Percentiles rank a stretch among this genome's conserved stretches.
These are phyloP conservation scores for Amesomyces nigricolor DNA, from an alignment of 2,329 filamentous ascomycete genomes.

Conservation along the genomic window DNA sequence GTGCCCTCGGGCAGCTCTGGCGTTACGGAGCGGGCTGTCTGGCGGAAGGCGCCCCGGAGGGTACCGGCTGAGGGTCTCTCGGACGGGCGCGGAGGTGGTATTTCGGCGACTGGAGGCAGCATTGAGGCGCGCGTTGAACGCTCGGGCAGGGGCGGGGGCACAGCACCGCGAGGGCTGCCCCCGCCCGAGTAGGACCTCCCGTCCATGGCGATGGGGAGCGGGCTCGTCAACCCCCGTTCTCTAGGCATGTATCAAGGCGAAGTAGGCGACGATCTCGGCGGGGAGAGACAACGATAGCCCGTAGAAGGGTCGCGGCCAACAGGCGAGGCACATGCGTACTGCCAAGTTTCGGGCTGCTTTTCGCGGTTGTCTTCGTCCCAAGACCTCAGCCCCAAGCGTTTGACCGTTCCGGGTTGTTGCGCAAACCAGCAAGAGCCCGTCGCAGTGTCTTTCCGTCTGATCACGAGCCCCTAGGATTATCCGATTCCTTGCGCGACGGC, in stretches of 20 bases:
- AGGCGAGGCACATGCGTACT: constrained; percentile 8
- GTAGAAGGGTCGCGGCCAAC: constrained; percentile 2
- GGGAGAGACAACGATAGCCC: neutral
- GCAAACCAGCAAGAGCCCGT: neutral
- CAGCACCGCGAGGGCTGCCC: constrained; percentile 18
- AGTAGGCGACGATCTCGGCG: neutral
- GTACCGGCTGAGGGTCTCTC: constrained; percentile 29
- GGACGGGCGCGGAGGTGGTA: constrained; percentile 22
- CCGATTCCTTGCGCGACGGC: constrained; percentile 10
- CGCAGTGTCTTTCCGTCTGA: neutral
- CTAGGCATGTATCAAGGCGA: constrained; percentile 8
- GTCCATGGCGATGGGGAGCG: constrained; percentile 26
- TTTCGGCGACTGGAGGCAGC: constrained; percentile 28
- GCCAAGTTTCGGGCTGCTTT: neutral
- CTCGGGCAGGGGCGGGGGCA: constrained; percentile 21
- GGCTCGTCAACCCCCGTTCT: constrained; percentile 19
- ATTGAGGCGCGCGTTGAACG: constrained; percentile 16
- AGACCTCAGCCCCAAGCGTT: neutral
- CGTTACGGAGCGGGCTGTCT: constrained; percentile 59
- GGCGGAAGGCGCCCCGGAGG: constrained; percentile 27
- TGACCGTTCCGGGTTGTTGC: neutral
- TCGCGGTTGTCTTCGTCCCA: neutral
- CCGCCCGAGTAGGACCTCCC: constrained; percentile 28
- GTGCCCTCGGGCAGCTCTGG: constrained; percentile 49
- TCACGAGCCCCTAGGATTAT: constrained; percentile 15